A percentile compares a stretch with the other conserved stretches of the same genome.
Evolutionary conservation across 164 flowering plant genomes (phyloP).

Genomic region (Saururus chinensis): DNA sequence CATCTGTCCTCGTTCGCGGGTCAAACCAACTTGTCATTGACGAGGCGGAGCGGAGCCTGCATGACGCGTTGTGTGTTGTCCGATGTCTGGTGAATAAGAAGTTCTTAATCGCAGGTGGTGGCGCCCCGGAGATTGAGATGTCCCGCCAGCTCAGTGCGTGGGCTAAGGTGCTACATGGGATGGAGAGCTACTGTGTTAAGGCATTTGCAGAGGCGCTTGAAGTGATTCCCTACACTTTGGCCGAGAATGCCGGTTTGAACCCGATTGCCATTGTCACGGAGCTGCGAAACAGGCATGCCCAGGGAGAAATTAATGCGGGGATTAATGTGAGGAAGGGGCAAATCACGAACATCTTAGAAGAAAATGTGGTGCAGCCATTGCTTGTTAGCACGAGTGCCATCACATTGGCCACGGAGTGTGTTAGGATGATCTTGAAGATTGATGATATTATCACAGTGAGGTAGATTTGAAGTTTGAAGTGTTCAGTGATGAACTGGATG

Average conservation of each 20-base stretch:
- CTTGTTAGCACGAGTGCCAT: conserved; percentile 97
- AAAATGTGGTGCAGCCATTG: conserved; percentile 96
- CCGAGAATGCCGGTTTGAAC: conserved; percentile 96
- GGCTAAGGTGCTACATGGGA: conserved; percentile 87
- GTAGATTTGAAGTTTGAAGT: conserved; percentile 22
- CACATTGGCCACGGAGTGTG: conserved; percentile 84
- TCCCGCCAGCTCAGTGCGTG: conserved; percentile 94
- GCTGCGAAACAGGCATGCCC: conserved; percentile 89
- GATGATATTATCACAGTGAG: conserved; percentile 94
- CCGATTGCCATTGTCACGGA: conserved; percentile 87
- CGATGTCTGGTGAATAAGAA: conserved; percentile 82
- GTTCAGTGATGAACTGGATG: too few species aligned
- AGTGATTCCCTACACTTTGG: conserved; percentile 84
- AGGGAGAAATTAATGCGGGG: conserved; percentile 92
- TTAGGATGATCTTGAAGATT: conserved; percentile 96
- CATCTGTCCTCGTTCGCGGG: conserved; percentile 79
- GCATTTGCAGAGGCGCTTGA: conserved; percentile 94
- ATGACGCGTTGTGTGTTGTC: conserved; percentile 88
- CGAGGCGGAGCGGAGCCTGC: conserved; percentile 96
- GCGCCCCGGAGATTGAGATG: conserved; percentile 94
- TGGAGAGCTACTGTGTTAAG: conserved; percentile 84
- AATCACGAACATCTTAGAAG: conserved; percentile 91
- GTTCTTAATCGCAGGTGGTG: conserved; percentile 95
- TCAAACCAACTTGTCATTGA: conserved; percentile 86
- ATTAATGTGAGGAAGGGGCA: conserved; percentile 98